Evolutionary conservation across 179 eudicot genomes (phyloP).

Genomic region (Nepenthes alata): DNA sequence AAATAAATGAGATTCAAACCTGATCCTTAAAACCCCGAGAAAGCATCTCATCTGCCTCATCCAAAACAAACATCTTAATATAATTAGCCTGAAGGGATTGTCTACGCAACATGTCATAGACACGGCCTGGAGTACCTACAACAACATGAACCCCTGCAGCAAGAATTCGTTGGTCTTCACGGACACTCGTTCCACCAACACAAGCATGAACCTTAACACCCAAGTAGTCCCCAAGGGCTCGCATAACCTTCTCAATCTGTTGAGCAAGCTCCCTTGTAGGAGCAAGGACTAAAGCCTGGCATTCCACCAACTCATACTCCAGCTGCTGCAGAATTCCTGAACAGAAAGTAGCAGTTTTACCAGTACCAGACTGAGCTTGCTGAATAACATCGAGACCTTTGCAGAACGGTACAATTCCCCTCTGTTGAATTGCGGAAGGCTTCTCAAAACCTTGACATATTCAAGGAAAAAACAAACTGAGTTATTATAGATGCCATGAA

Average conservation of each 20-base stretch:
- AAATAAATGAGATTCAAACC: conserved; percentile 18
- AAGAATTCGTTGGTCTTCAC: conserved; percentile 57
- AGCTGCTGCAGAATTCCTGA: conserved; percentile 58
- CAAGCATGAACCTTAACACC: conserved; percentile 71
- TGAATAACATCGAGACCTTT: conserved; percentile 71
- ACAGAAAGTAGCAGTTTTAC: conserved; percentile 64
- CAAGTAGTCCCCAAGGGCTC: conserved; percentile 66
- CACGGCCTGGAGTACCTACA: conserved; percentile 68
- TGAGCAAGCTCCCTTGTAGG: conserved; percentile 76
- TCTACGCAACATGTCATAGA: conserved; percentile 62
- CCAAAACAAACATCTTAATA: conserved; percentile 56
- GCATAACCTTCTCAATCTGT: conserved; percentile 68
- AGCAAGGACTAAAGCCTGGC: conserved; percentile 70
- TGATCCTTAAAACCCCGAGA: conserved; percentile 74
- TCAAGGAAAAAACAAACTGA: neutral
- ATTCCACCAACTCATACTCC: conserved; percentile 36
- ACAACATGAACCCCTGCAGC: conserved; percentile 58
- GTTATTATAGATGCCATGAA: neutral
- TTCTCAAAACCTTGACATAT: conserved; percentile 47
- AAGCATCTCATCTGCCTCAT: conserved; percentile 83
- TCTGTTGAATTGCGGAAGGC: conserved; percentile 67
- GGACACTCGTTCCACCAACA: conserved; percentile 65
- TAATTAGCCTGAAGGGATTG: conserved; percentile 43
- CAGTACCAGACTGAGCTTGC: conserved; percentile 64
- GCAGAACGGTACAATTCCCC: conserved; percentile 60